A percentile compares a stretch with the other conserved stretches of the same genome.
Conservation (phyloP, 2,329 filamentous ascomycete genomes). For the Immersiporthe knoxdaviesiana region DNA sequence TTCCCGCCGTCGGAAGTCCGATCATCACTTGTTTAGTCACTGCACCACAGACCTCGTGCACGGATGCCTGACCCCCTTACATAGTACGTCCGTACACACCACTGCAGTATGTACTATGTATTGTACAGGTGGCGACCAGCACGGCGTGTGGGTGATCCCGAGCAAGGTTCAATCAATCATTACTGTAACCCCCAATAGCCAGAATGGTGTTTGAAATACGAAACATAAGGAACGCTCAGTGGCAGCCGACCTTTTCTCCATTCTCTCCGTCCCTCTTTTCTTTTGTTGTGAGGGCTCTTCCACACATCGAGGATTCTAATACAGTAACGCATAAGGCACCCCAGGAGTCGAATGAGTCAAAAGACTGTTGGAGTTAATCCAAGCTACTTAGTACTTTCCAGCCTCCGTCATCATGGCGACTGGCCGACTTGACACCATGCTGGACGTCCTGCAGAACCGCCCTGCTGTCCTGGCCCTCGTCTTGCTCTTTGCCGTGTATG, state of each 20-base stretch:
- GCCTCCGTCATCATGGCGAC: not conserved
- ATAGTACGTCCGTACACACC: too few species aligned
- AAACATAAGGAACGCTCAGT: not conserved
- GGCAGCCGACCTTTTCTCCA: not conserved
- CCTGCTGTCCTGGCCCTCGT: not conserved
- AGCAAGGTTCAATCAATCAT: not conserved
- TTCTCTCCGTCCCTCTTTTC: not conserved
- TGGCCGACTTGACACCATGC: not conserved
- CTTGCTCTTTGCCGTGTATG: not conserved
- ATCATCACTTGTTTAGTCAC: not conserved
- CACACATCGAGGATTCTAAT: too few species aligned
- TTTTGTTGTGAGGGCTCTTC: not conserved
- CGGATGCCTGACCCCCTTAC: not conserved
- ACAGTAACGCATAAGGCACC: too few species aligned
- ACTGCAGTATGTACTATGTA: not conserved
- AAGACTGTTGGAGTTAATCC: too few species aligned
- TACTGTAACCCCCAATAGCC: not conserved
- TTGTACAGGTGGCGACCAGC: not conserved
- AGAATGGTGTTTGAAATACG: not conserved
- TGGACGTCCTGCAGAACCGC: not conserved
- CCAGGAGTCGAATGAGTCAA: too few species aligned
- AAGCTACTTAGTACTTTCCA: not conserved
- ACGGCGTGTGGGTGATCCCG: not conserved
- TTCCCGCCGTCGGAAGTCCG: too few species aligned
- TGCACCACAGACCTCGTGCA: not conserved